Evolutionary conservation across 2,329 filamentous ascomycete species (phyloP).

Genomic region (Cladosporium sp.): DNA sequence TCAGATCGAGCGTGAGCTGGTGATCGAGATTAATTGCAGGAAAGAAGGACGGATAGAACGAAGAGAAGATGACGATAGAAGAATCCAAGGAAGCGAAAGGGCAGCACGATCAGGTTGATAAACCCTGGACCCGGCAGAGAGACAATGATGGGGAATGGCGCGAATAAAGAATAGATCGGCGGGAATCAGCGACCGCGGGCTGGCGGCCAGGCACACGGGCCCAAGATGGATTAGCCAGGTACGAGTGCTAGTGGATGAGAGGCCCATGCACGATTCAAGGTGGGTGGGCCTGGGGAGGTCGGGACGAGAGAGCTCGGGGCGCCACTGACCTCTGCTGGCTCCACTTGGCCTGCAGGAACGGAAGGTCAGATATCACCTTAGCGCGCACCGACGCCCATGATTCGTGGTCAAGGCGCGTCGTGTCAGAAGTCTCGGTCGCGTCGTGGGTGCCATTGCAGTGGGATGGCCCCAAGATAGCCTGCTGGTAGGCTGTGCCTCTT

Average conservation of each 20-base stretch:
- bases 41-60: slow-evolving; percentile 21
- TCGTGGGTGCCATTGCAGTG: neutral
- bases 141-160: slow-evolving; percentile 21
- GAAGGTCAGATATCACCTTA: slow-evolving; percentile 11
- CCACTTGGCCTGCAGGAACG: slow-evolving; percentile 14
- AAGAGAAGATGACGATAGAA: slow-evolving; percentile 23
- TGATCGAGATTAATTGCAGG: slow-evolving; percentile 19
- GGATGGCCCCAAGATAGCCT: neutral
- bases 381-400: slow-evolving; percentile 1
- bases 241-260: slow-evolving; percentile 22
- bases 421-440: slow-evolving; percentile 9
- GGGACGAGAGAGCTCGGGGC: slow-evolving; percentile 17
- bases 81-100: slow-evolving; percentile 24
- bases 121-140: slow-evolving; percentile 26
- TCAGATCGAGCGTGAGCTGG: slow-evolving; percentile 10
- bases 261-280: slow-evolving; percentile 23
- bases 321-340: neutral
- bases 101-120: slow-evolving; percentile 24
- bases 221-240: slow-evolving; percentile 25
- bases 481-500: slow-evolving; percentile 1
- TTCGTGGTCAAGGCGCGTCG: neutral
- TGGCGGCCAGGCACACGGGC: slow-evolving; percentile 14
- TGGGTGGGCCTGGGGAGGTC: slow-evolving; percentile 25
- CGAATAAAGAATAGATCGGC: slow-evolving; percentile 27
- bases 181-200: slow-evolving; percentile 18